Percentiles rank a stretch among this genome's conserved stretches.
These are phyloP conservation scores for Suhomyces terraborum DNA, from an alignment of 1,139 yeast species.

Conservation along the genomic window DNA sequence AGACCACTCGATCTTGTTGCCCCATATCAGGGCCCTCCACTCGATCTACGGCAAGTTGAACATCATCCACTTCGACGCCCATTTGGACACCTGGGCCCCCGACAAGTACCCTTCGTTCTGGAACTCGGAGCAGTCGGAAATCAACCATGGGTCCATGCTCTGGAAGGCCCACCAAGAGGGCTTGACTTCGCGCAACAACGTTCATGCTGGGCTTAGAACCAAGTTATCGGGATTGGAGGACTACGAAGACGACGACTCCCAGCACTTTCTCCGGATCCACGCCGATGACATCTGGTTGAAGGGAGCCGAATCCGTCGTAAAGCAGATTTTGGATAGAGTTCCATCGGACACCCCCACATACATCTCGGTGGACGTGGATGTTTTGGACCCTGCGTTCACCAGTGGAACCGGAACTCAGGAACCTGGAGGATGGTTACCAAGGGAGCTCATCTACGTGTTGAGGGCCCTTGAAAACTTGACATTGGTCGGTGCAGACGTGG, in stretches of 20 bases:
- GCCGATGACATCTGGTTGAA: conserved; percentile 71
- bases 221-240: conserved; percentile 65
- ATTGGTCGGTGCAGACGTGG: conserved; percentile 76
- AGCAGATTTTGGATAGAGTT: conserved; percentile 50
- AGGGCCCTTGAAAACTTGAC: conserved; percentile 59
- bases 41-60: conserved; percentile 63
- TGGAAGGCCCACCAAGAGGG: conserved; percentile 78
- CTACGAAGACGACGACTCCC: conserved; percentile 62
- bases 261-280: conserved; percentile 62
- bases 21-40: conserved; percentile 65
- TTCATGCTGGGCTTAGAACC: conserved; percentile 75
- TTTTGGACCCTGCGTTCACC: conserved; percentile 78
- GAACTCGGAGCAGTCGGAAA: conserved; percentile 63
- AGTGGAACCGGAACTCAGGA: conserved; percentile 87
- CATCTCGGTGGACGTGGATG: conserved; percentile 75
- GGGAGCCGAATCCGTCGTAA: conserved; percentile 57
- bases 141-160: conserved; percentile 80
- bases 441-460: conserved; percentile 66
- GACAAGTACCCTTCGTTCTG: conserved; percentile 64
- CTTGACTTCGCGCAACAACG: conserved; percentile 54
- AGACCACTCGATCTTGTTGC: conserved; percentile 72
- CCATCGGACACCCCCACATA: conserved; percentile 66
- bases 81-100: conserved; percentile 81
- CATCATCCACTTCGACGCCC: conserved; percentile 77
- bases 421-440: conserved; percentile 79